phyloP scores from a whole-genome alignment of 1,284 basidiomycete species.

The Apiotrichum akiyoshidainum region DNA sequence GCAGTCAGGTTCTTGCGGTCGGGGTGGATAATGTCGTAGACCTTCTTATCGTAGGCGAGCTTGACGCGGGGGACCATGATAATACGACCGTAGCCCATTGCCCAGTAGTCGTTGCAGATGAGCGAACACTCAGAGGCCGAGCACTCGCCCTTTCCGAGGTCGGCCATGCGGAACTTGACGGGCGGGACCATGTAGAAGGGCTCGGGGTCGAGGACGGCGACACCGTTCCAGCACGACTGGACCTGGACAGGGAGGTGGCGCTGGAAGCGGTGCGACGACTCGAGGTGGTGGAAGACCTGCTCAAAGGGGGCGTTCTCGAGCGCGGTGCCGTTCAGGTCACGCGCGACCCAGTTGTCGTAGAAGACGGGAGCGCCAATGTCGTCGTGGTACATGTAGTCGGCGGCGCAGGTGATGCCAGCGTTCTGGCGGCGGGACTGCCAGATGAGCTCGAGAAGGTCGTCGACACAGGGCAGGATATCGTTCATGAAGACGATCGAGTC shows the following conservation, averaged over 20 bases:
- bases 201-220: slow-evolving; percentile 85
- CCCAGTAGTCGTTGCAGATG: slow-evolving; percentile 89
- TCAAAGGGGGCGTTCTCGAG: slow-evolving; percentile 95
- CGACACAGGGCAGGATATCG: slow-evolving; percentile 90
- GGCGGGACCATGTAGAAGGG: slow-evolving; percentile 86
- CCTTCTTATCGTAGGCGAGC: slow-evolving; percentile 87
- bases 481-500: slow-evolving; percentile 98
- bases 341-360: slow-evolving; percentile 96
- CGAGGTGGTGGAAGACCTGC: slow-evolving; percentile 76
- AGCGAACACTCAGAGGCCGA: slow-evolving; percentile 88
- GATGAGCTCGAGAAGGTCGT: slow-evolving; percentile 91
- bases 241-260: slow-evolving; percentile 87
- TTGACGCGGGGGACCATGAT: slow-evolving; percentile 95
- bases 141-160: slow-evolving; percentile 73
- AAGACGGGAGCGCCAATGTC: slow-evolving; percentile 88
- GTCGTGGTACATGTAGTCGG: slow-evolving; percentile 96
- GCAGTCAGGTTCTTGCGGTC: slow-evolving; percentile 79
- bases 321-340: slow-evolving; percentile 94
- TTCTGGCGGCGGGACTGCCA: slow-evolving; percentile 88
- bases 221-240: slow-evolving; percentile 95
- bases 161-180: slow-evolving; percentile 89
- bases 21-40: slow-evolving; percentile 90
- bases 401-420: slow-evolving; percentile 91
- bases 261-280: slow-evolving; percentile 75
- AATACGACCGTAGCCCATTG: slow-evolving; percentile 85